Conservation (phyloP, 106 monocot genomes). For the Agapanthus africanus region DNA sequence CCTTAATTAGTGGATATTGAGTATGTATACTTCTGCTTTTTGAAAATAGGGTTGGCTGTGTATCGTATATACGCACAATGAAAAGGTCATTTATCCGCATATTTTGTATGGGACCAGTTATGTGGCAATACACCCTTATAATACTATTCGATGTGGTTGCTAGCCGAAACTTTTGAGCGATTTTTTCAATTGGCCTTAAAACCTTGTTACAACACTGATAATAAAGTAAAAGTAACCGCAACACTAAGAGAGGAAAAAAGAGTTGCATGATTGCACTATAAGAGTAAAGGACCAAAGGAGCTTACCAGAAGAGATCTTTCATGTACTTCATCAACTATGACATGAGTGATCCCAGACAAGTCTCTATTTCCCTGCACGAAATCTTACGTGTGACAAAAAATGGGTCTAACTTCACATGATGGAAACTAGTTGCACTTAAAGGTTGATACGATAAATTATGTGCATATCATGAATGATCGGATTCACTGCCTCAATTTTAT, state of each 20-base stretch:
- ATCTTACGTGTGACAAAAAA: slow-evolving; percentile 2
- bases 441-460: not conserved
- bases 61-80: too few species aligned
- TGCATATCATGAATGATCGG: not conserved
- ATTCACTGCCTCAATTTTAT: not conserved
- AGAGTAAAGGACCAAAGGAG: not conserved
- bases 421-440: slow-evolving; percentile 1
- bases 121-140: too few species aligned
- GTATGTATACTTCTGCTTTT: too few species aligned
- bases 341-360: slow-evolving; percentile 74
- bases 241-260: not conserved
- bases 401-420: not conserved
- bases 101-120: too few species aligned
- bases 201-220: too few species aligned
- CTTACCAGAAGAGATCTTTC: slow-evolving; percentile 92
- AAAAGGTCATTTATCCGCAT: too few species aligned
- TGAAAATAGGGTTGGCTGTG: too few species aligned
- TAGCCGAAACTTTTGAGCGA: too few species aligned
- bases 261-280: not conserved
- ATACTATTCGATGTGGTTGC: too few species aligned
- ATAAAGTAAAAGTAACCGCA: not conserved
- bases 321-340: slow-evolving; percentile 99
- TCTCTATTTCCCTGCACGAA: slow-evolving; percentile 67
- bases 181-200: too few species aligned
- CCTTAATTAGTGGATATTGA: too few species aligned